phyloP scores from a whole-genome alignment of 2,329 filamentous ascomycete genomes.

The Exutisphaerella laricina region DNA sequence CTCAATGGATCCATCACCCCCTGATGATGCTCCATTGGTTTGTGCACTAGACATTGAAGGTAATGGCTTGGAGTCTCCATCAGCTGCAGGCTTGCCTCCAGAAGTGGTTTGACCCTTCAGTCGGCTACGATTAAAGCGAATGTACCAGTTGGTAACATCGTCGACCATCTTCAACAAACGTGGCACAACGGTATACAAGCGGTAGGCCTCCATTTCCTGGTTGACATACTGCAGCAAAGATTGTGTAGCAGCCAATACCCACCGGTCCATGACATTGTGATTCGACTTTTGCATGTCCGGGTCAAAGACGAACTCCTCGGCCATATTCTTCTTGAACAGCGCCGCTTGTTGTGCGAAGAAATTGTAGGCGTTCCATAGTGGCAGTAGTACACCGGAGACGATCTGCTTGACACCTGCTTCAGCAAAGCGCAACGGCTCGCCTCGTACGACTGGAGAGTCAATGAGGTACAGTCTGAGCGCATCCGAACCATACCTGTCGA shows the following conservation, averaged over 20 bases:
- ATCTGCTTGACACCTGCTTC: constrained; percentile 91
- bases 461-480: constrained; percentile 92
- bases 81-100: constrained; percentile 18
- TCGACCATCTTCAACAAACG: constrained; percentile 69
- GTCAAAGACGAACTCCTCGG: constrained; percentile 72
- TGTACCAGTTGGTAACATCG: constrained; percentile 98
- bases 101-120: constrained; percentile 60
- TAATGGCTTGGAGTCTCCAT: too few relatives aligned
- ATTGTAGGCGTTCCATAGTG: constrained; percentile 94
- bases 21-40: constrained; percentile 19
- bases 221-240: constrained; percentile 88
- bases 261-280: constrained; percentile 90
- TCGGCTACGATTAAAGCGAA: constrained; percentile 85
- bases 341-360: constrained; percentile 89
- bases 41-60: too few relatives aligned
- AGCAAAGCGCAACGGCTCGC: constrained; percentile 85
- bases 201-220: constrained; percentile 75
- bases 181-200: constrained; percentile 80
- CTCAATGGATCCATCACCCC: constrained; percentile 16
- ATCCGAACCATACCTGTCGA: constrained; percentile 85
- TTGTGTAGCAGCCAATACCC: constrained; percentile 90
- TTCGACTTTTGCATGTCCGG: constrained; percentile 68
- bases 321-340: constrained; percentile 78
- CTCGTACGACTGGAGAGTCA: constrained; percentile 90
- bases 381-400: constrained; percentile 82